phyloP scores from a whole-genome alignment of 768 basidiomycete species.

The Lanmaoa pseudosensibilis region DNA sequence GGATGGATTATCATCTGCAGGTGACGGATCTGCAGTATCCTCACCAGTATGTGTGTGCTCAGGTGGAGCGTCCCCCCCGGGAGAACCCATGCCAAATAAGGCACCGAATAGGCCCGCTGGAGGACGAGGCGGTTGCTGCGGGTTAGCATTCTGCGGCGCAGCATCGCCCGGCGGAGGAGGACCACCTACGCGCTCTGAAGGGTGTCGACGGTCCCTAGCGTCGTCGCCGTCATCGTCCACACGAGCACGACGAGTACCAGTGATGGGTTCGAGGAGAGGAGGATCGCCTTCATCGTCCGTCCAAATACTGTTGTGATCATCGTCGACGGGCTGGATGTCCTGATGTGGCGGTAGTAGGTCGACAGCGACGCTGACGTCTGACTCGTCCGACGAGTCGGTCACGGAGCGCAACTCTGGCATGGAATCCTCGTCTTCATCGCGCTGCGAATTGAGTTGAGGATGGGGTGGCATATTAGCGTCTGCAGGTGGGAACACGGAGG shows the following conservation, averaged over 20 bases:
- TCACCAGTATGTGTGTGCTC: slow-evolving; percentile 32
- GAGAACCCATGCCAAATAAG: slow-evolving; percentile 25
- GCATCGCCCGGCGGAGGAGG: slow-evolving; percentile 21
- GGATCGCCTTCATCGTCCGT: slow-evolving; percentile 33
- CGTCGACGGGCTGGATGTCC: slow-evolving; percentile 27
- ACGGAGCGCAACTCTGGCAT: slow-evolving; percentile 45
- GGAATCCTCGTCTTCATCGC: slow-evolving; percentile 36
- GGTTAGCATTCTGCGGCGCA: slow-evolving; percentile 24
- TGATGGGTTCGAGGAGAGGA: slow-evolving; percentile 33
- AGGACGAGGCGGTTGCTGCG: slow-evolving; percentile 20
- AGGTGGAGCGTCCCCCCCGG: slow-evolving; percentile 15
- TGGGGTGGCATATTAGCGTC: slow-evolving; percentile 9
- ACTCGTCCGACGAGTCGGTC: slow-evolving; percentile 39
- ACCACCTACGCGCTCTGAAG: slow-evolving; percentile 53
- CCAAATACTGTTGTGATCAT: slow-evolving; percentile 31
- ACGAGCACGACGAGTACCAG: slow-evolving; percentile 48
- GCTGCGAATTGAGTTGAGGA: slow-evolving; percentile 4
- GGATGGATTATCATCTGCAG: slow-evolving; percentile 23
- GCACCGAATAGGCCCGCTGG: slow-evolving; percentile 26
- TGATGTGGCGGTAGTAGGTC: slow-evolving; percentile 28
- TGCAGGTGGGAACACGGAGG: not conserved
- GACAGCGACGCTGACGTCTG: slow-evolving; percentile 32
- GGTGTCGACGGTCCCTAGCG: slow-evolving; percentile 62
- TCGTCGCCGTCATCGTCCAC: slow-evolving; percentile 65
- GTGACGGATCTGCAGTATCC: slow-evolving; percentile 18